Evolutionary conservation across 2,329 filamentous ascomycete species (phyloP), one percentile per base, ranked within the genome.

Genomic region (Colletotrichum godetiae): DNA sequence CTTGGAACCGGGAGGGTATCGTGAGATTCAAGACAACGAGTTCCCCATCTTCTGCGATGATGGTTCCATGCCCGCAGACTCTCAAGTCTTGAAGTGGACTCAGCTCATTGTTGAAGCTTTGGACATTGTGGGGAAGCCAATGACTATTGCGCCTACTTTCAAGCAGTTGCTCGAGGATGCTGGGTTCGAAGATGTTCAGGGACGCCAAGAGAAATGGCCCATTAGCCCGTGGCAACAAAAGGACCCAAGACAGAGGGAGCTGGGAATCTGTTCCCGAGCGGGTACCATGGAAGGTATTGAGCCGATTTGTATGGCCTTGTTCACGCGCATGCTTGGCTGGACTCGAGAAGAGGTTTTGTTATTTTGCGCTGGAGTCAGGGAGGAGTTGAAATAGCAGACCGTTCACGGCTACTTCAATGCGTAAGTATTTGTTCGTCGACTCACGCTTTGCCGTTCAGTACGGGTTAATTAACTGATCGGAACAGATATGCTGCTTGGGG

Each of bases 111-210:
- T 77, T 1, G 82, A 85, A 62, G 78, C 56, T 76, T 35, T 52
- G 82, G 78, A 58, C 76, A 82, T 58, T 27, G 81, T 84, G 7
- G 78, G 79, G 1, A 77, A 81, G 0, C 78, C 77, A 19, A 84
- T 82, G 57, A 84, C 86, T 53, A 86, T 88, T 58, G 81, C 77
- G 13, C 83, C 82, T 0, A 70, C 83, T 10, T 69, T 69, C 85
- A 60, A 69, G 72, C 74, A 7, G 5, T 27, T 64, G 58, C 31
- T 72, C 4, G 19, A 65, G 8, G 60, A 66, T 1, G 65, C 61
- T 6, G 82, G 79, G 0, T 84, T 79, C 49, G 76, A 77, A 3
- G 80, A 81, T 55, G 68, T 82, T 0, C 75, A 76, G 1, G 78
- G 80, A 58, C 73, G 75, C 3, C 75, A 74, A 10, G 77, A 76